Conservation (phyloP, 2,329 filamentous ascomycete genomes). For the Diplodia mutila region DNA sequence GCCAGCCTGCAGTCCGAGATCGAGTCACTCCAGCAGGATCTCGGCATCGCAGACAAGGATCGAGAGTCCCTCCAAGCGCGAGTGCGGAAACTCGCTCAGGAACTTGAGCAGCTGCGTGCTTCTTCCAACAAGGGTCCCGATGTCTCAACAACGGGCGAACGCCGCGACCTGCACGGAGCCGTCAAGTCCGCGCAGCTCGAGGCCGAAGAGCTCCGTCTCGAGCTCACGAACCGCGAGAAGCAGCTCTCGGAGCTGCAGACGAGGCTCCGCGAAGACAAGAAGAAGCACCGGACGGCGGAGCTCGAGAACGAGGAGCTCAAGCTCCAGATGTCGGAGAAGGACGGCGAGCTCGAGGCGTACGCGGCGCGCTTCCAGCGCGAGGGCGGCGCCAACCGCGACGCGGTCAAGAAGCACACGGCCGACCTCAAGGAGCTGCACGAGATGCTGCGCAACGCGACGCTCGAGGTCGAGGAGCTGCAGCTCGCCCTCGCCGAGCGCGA, state of each 20-base stretch:
- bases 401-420: constrained; percentile 31
- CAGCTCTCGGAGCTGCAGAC: constrained; percentile 28
- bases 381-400: neutral
- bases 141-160: constrained; percentile 57
- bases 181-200: constrained; percentile 67
- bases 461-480: constrained; percentile 32
- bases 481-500: constrained; percentile 29
- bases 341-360: constrained; percentile 52
- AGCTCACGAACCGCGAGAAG: constrained; percentile 33
- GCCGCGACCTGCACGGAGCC: constrained; percentile 63
- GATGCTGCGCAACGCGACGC: constrained; percentile 28
- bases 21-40: constrained; percentile 41
- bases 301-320: constrained; percentile 60
- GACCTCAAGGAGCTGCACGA: constrained; percentile 33
- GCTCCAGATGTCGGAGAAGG: constrained; percentile 66
- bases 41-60: constrained; percentile 41
- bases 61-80: constrained; percentile 53
- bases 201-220: constrained; percentile 55
- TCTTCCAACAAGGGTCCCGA: constrained; percentile 42
- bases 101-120: constrained; percentile 60
- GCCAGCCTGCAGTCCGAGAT: constrained; percentile 40
- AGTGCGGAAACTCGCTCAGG: constrained; percentile 60
- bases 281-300: constrained; percentile 54
- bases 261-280: constrained; percentile 30
- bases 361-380: constrained; percentile 33